These are phyloP conservation scores for Coemansia sp. DNA, from an alignment of 192 early-diverging fungal species.

Conservation along the genomic window DNA sequence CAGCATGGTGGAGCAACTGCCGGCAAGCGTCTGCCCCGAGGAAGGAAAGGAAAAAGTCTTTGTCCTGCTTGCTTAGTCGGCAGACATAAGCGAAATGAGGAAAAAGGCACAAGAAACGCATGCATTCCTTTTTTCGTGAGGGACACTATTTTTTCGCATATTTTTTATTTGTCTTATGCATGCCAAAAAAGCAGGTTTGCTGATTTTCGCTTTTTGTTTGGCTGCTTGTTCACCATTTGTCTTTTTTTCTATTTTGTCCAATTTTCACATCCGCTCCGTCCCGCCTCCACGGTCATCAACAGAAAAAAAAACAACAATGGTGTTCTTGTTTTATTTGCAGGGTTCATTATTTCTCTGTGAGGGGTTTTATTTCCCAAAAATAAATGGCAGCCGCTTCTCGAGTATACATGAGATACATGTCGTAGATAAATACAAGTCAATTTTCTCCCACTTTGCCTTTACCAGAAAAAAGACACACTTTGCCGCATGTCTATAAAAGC, in stretches of 20 bases:
- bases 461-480: neutral
- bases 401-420: neutral
- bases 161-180: neutral
- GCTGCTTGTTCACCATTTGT: neutral
- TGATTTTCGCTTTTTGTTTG: constrained; percentile 1
- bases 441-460: neutral
- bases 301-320: neutral
- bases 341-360: constrained; percentile 1
- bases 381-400: neutral
- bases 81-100: neutral
- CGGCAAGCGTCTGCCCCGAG: neutral
- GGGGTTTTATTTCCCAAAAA: constrained; percentile 3
- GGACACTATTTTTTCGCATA: neutral
- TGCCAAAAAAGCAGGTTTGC: constrained; percentile 4
- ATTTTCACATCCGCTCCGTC: constrained; percentile 5
- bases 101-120: neutral
- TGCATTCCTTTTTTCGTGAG: neutral
- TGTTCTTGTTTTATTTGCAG: neutral
- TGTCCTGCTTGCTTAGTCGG: neutral
- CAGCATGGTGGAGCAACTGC: neutral
- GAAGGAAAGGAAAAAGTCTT: neutral
- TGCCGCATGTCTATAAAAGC: constrained; percentile 1
- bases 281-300: neutral
- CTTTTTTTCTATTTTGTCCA: no score
- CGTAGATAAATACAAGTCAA: neutral